phyloP scores from a whole-genome alignment of 768 basidiomycete species.

The Clavaria fumosa region DNA sequence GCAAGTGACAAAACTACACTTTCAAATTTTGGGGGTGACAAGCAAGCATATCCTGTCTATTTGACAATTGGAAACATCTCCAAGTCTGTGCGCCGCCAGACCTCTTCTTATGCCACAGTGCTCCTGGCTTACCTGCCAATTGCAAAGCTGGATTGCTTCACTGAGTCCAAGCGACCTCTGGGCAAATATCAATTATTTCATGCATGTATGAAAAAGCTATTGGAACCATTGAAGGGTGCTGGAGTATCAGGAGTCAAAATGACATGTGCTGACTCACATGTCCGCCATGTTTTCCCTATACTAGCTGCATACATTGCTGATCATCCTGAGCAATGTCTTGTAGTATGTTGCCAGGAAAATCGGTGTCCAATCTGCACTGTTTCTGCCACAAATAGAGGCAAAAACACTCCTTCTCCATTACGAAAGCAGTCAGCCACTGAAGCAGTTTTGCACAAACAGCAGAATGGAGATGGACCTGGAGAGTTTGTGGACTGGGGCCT shows the following conservation, averaged over 20 bases:
- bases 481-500: constrained; percentile 1
- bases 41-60: constrained; percentile 28
- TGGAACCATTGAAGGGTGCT: constrained; percentile 18
- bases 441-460: not conserved
- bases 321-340: constrained; percentile 23
- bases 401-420: not conserved
- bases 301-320: constrained; percentile 22
- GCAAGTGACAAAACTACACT: constrained; percentile 21
- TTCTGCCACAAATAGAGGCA: constrained; percentile 9
- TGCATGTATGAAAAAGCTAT: constrained; percentile 15
- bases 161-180: constrained; percentile 7
- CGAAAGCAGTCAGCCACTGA: not conserved
- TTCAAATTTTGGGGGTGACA: constrained; percentile 22
- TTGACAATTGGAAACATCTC: constrained; percentile 24
- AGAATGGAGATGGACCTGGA: not conserved
- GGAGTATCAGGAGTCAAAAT: constrained; percentile 22
- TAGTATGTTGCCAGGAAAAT: constrained; percentile 14
- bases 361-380: constrained; percentile 18
- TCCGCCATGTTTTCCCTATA: constrained; percentile 18
- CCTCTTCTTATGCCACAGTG: constrained; percentile 15
- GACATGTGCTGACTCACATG: constrained; percentile 16
- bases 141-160: constrained; percentile 18
- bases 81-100: constrained; percentile 17
- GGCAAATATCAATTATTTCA: constrained; percentile 21
- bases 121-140: constrained; percentile 25